Evolutionary conservation across 169 alveolate species (phyloP).

Genomic region (Plasmodium relictum): DNA sequence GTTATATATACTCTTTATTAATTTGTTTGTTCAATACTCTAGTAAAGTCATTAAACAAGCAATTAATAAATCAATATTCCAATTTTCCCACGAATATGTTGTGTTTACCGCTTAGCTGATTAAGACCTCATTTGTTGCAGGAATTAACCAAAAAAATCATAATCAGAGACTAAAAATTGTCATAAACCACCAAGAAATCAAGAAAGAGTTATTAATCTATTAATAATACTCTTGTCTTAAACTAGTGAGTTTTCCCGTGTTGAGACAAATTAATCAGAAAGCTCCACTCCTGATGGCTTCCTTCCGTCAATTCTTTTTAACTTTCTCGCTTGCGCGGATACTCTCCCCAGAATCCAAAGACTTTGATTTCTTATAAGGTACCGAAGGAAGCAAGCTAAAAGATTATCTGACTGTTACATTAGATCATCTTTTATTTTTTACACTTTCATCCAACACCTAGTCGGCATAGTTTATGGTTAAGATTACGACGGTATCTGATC

Average conservation of each 20-base stretch:
- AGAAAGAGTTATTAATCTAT: neutral
- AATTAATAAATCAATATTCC: too few relatives aligned
- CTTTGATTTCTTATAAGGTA: conserved; percentile 92
- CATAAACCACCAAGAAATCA: neutral
- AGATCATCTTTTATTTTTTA: conserved; percentile 9
- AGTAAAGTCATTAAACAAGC: too few relatives aligned
- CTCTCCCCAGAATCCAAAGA: conserved; percentile 96
- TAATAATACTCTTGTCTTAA: conserved; percentile 75
- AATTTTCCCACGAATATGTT: too few relatives aligned
- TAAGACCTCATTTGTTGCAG: too few relatives aligned
- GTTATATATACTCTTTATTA: too few relatives aligned
- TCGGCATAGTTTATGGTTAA: conserved; percentile 94
- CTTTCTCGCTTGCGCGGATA: conserved; percentile 97
- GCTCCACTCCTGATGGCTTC: conserved; percentile 95
- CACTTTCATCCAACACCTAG: conserved; percentile 80
- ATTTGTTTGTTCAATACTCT: too few relatives aligned
- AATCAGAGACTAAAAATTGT: neutral
- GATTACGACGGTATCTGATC: conserved; percentile 95
- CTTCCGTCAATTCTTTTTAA: conserved; percentile 93
- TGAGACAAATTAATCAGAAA: conserved; percentile 92
- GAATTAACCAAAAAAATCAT: too few relatives aligned
- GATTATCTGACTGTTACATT: neutral
- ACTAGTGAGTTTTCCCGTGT: conserved; percentile 92
- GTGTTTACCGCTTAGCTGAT: neutral
- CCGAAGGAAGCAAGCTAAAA: conserved; percentile 81